Base-by-base conservation (phyloP, 2,329 filamentous ascomycete species). In the Aspergillus fijiensis region DNA sequence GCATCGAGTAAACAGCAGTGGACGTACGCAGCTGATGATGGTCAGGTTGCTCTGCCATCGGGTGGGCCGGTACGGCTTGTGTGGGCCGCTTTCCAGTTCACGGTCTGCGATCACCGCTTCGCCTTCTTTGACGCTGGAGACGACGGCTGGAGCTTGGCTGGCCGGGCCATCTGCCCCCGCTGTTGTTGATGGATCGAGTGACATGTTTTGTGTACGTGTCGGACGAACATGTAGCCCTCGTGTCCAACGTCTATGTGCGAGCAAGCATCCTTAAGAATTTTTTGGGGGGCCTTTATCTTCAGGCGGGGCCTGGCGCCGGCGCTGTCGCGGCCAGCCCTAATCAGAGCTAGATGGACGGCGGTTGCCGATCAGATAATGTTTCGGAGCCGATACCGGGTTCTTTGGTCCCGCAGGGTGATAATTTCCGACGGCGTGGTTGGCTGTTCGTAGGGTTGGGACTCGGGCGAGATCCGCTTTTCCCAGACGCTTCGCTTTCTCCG, bases 31-130 rank as follows among this genome's bases (percentile, higher is more conserved):
- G 55, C 70, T 71, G 11, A 71, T 10, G 10, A 72, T 67, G 9
- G 70, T 73, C 23, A 72, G 51, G 27, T 71, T 71, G 42, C 70
- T 72, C 54, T 71, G 68, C 59, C 64, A 69, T 57, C 58, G 66
- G 9, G 58, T 64, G 2, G 69, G 71, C 10, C 56, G 64, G 53
- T 67, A 68, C 19, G 59, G 48, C 51, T 52, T 55, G 14, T 55
- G 42, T 35, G 48, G n/a, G 27, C 51, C 51, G 47, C 33, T 57
- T 47, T 42, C 48, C 39, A 5, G 35, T 25, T 35, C 50, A 21
- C 33, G 49, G 29, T 60, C 53, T 50, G 21, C 29, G 19, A 60
- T n/a, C 39, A 50, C 39, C 19, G 48, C 51, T 48, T 55, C 48
- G 16, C 39, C 39, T 9, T 45, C 39, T 45, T 45, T 45, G 39